Conservation (phyloP, 768 basidiomycete species). For the Panaeolus cyanescens region DNA sequence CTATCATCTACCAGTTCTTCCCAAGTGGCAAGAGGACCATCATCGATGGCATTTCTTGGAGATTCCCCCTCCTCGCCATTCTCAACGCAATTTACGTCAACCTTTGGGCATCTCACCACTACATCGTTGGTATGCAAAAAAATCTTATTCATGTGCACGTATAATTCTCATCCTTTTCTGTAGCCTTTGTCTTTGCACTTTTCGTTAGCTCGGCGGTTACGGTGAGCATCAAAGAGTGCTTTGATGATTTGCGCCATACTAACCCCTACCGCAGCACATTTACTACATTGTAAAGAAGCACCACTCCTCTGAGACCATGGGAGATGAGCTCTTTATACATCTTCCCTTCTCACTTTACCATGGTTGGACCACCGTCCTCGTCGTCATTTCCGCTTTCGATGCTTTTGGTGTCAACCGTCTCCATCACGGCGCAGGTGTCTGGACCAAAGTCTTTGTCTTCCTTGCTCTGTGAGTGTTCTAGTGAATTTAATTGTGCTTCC, state of each 20-base stretch:
- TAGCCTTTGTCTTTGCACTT: conserved; percentile 86
- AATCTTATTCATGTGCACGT: too few relatives aligned
- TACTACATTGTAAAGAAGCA: conserved; percentile 95
- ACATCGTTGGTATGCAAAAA: conserved; percentile 51
- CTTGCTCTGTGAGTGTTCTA: conserved; percentile 71
- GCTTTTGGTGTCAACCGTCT: conserved; percentile 84
- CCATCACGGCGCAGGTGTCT: conserved; percentile 68
- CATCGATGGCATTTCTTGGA: conserved; percentile 88
- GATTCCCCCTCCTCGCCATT: conserved; percentile 85
- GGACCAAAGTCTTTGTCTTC: conserved; percentile 96
- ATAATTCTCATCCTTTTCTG: conserved; percentile 10
- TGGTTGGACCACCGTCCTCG: conserved; percentile 87
- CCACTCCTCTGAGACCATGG: conserved; percentile 59
- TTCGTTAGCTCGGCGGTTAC: conserved; percentile 78
- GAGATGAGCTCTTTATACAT: conserved; percentile 89
- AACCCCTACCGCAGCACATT: conserved; percentile 62
- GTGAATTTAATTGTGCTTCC: neutral
- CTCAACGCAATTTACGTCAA: conserved; percentile 90
- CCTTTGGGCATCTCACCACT: conserved; percentile 80
- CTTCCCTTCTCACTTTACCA: conserved; percentile 97
- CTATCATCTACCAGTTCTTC: conserved; percentile 89
- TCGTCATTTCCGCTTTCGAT: conserved; percentile 81
- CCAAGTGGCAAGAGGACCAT: conserved; percentile 73
- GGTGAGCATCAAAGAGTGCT: conserved; percentile 24
- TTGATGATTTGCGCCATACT: conserved; percentile 22